Evolutionary conservation across 2,329 filamentous ascomycete species (phyloP), one percentile per base, ranked within the genome.

Genomic region (Ophiosphaerella narmari): DNA sequence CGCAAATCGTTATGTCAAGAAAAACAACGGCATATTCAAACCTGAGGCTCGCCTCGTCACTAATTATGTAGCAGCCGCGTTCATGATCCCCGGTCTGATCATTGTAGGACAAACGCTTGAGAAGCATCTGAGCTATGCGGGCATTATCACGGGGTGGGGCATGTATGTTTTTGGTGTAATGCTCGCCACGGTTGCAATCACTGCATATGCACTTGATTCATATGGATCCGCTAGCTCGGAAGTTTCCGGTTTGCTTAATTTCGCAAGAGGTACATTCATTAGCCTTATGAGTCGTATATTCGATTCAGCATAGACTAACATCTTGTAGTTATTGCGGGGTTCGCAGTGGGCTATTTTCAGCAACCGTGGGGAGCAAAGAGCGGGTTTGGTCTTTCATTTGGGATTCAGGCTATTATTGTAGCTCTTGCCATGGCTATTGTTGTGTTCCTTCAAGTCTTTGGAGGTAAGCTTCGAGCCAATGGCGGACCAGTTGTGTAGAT

Each of bases 311-410:
- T 21, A 21, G 18, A 21, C 18, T 21, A 5, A 21, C 18, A 21
- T 21, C 18, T 21, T 21, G 18, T 21, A 60, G 60, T 65, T 14
- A 60, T 65, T 49, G 60, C 63, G 24, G 71, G 71, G 2, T 74
- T 74, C 49, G 54, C 60, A 7, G 70, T 74, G 1, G 62, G 62
- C 3, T 74, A 72, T 43, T 73, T 73, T 50, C 71, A 74, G 46
- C 21, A 66, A 31, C 60, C 65, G 11, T 74, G 71, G 71, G 70
- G 68, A 11, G 43, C 41, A 4, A 63, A 59, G 33, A 65, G 50
- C 37, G 71, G 71, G 0, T 64, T 62, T 12, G 68, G 55, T 1
- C 59, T 72, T 7, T 55, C 63, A 1, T 74, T 73, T 48, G 70
- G 71, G 4, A 66, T 65, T 32, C 71, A 74, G 50, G 70, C 68